Conservation (phyloP, 176 grass and related monocot species). For the Avena atlantica region DNA sequence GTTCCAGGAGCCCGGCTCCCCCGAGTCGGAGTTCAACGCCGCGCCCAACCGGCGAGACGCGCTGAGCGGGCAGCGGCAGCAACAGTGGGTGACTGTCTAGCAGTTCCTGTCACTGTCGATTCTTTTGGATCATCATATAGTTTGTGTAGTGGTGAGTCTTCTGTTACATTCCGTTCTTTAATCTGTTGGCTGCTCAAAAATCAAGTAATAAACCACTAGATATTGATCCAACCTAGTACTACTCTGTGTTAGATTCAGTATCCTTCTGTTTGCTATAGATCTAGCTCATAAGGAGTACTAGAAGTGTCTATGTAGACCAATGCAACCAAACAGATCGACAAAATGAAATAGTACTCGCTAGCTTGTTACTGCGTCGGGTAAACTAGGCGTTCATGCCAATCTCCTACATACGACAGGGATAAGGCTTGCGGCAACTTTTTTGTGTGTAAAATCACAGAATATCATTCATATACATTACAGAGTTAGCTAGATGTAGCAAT, state of each 20-base stretch:
- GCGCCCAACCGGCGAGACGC: constrained; percentile 45
- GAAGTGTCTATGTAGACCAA: neutral
- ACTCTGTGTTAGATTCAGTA: too few relatives aligned
- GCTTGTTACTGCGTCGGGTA: neutral
- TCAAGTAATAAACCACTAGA: constrained; percentile 28
- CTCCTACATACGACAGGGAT: neutral
- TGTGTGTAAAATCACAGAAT: neutral
- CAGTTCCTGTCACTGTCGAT: constrained; percentile 35
- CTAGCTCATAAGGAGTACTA: too few relatives aligned
- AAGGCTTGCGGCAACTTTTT: neutral
- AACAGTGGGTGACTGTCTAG: constrained; percentile 9
- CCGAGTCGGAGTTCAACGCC: constrained; percentile 60
- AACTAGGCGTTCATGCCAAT: neutral
- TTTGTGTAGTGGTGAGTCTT: constrained; percentile 38
- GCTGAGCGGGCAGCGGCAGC: constrained; percentile 42
- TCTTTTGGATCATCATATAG: constrained; percentile 45
- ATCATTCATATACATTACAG: neutral
- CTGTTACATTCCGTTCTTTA: constrained; percentile 45
- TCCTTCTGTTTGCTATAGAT: too few relatives aligned
- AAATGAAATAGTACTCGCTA: neutral
- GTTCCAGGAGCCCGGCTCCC: constrained; percentile 40
- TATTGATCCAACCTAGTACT: too few relatives aligned
- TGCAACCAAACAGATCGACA: neutral
- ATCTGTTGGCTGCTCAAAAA: constrained; percentile 43
- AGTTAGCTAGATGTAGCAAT: neutral